Base-by-base conservation (phyloP, 345 rosid species). In the Brassica incana region DNA sequence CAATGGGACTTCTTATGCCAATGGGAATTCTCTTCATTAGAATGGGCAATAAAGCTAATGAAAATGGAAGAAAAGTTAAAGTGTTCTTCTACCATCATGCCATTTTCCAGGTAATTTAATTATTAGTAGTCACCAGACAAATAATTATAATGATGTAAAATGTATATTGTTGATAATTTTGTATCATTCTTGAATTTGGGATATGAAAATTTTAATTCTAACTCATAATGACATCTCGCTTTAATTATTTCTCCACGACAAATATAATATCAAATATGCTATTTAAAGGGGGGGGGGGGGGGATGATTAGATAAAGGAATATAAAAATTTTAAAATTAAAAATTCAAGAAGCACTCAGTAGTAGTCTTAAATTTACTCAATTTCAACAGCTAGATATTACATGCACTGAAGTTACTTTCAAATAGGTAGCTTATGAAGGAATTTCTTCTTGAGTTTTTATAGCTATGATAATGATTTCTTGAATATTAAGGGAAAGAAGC, bases 1-100 rank as follows among this genome's bases (percentile, higher is more conserved):
- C 98, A 65, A 85, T 92, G 84, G 98, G 98, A 23, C 81, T 94
- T 74, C 82, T 94, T 72, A 88, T 87, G 89, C 98, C 98, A 67
- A 54, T 88, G 61, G 98, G 94, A 54, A 85, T 94, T 61, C 87
- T 94, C 25, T 72, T 85, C 23, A 84, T 90, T 77, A 88, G 97
- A 83, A 83, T 89, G 92, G 87, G 93, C 66, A 85, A 84, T 75
- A 83, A 77, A 83, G 69, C 69, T 67, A 85, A 80, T 63, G 88
- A 85, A 83, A 78, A 84, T 75, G 88, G 87, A 77, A 81, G 82
- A 83, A 87, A 86, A 65, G 77, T 83, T 65, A 82, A 84, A 85
- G 78, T 86, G 70, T 85, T 89, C 61, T 82, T 86, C 81, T 88
- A 89, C 77, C 87, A 86, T 77, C 98, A 94, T 81, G 85, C 85